Percentiles rank a stretch among this genome's conserved stretches.
These are phyloP conservation scores for Vigna mungo DNA, from an alignment of 306 rosid species.

Conservation along the genomic window DNA sequence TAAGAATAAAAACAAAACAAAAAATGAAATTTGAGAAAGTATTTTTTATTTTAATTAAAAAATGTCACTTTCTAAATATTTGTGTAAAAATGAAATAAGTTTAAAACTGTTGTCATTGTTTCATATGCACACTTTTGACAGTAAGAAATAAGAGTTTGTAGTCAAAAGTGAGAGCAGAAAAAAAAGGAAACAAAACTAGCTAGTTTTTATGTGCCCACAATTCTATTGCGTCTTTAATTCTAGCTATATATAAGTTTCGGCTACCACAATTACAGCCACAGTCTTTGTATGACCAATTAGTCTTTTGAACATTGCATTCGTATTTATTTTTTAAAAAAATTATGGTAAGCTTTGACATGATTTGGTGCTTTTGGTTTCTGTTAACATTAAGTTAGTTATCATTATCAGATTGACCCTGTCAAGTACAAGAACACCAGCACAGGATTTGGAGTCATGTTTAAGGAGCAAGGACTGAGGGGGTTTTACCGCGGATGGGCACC, in stretches of 20 bases:
- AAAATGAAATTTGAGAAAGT: neutral
- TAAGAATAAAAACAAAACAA: neutral
- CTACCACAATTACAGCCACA: neutral
- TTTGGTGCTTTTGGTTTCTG: neutral
- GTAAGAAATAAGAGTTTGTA: neutral
- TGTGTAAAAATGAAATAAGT: neutral
- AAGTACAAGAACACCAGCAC: slow-evolving; percentile 79
- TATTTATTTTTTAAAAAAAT: neutral
- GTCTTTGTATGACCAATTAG: neutral
- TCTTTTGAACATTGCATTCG: neutral
- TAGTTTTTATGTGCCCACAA: neutral
- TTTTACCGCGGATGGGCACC: slow-evolving; percentile 95
- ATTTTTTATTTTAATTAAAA: neutral
- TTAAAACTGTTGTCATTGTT: neutral
- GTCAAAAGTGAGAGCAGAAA: neutral
- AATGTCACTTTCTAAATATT: neutral
- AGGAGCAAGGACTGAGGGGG: slow-evolving; percentile 87
- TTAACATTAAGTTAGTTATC: neutral
- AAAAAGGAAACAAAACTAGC: neutral
- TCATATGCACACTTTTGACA: neutral
- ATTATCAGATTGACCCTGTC: slow-evolving; percentile 74
- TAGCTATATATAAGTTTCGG: neutral
- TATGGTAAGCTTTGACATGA: neutral
- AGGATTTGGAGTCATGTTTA: slow-evolving; percentile 78
- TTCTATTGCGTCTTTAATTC: neutral